Evolutionary conservation across 495 filamentous ascomycete genomes (phyloP), one percentile per base, ranked within the genome.

Genomic region (Alectoria sarmentosa): DNA sequence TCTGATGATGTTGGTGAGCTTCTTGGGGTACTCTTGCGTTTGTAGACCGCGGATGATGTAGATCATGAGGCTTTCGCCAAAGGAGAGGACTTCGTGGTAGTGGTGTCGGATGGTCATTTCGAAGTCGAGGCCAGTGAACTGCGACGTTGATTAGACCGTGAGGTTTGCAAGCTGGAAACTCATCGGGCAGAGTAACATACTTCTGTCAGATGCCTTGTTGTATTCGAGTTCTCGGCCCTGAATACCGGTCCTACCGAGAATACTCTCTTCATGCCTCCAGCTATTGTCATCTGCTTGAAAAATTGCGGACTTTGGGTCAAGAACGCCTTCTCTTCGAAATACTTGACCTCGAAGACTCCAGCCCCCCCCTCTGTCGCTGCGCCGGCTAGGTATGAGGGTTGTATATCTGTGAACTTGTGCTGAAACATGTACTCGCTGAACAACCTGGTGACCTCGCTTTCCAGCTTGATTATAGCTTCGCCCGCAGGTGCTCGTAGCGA

Each of bases 271-370:
- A 94, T 84, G 60, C 95, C 94, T 70, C 91, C 91, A 30, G 92
- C 91, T 70, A 98, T 96, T 73, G 91, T 88, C 81, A 95, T 91
- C 70, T 98, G 94, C 80, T 98, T 97, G 75, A 95, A 93, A 58
- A 98, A 84, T 75, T 98, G 94, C 17, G 94, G 94, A 65, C 89
- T 93, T 77, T 98, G 93, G 26, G 92, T 92, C 15, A 97, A 80
- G 76, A 84, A 98, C 4, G 88, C 92, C 58, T 88, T 85, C 65
- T 87, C 81, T 67, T 88, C 90, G 75, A 97, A 97, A 76, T 98
- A 98, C 52, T 90, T 86, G 58, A 97, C 81, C 67, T 90, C 85
- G 78, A 98, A 98, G 26, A 97, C 92, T 70, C 91, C 92, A 63
- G 89, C 89, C 67, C 94, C 94, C 71, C 94, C 94, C 72, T 98